phyloP scores from a whole-genome alignment of 805 yeast species.

The Cyberlindnera xylosilytica region DNA sequence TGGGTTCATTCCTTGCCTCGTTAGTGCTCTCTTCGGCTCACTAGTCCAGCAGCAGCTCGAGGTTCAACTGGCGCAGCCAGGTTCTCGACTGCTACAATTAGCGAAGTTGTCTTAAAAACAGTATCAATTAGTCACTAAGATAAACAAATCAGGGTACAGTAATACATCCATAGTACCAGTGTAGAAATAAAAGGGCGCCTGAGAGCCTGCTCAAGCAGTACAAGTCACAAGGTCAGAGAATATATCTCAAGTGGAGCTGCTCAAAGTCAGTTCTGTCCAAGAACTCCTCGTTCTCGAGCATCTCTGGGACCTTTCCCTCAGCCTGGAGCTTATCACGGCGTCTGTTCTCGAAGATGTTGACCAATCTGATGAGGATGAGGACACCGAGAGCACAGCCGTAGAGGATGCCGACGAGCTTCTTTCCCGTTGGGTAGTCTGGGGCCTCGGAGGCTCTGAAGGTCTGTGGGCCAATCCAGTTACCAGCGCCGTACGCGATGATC shows the following conservation, averaged over 20 bases:
- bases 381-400: slow-evolving; percentile 26
- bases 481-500: slow-evolving; percentile 63
- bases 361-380: slow-evolving; percentile 30
- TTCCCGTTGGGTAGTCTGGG: slow-evolving; percentile 56
- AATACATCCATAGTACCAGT: too few species aligned
- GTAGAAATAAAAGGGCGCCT: too few species aligned
- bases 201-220: too few species aligned
- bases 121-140: too few species aligned
- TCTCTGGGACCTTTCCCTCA: slow-evolving; percentile 22
- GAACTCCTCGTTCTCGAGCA: slow-evolving; percentile 35
- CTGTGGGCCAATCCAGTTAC: slow-evolving; percentile 72
- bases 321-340: slow-evolving; percentile 36
- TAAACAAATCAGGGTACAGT: too few species aligned
- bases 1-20: too few species aligned
- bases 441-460: slow-evolving; percentile 54
- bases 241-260: slow-evolving; percentile 30
- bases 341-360: slow-evolving; percentile 37
- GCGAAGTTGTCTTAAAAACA: too few species aligned
- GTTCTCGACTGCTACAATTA: too few species aligned
- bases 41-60: too few species aligned
- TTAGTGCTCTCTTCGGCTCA: too few species aligned
- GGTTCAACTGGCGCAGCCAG: too few species aligned
- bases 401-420: slow-evolving; percentile 27
- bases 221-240: too few species aligned
- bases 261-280: slow-evolving; percentile 41